Evolutionary conservation across 169 alveolate species (phyloP).

Genomic region (Cyclospora cayetanensis): DNA sequence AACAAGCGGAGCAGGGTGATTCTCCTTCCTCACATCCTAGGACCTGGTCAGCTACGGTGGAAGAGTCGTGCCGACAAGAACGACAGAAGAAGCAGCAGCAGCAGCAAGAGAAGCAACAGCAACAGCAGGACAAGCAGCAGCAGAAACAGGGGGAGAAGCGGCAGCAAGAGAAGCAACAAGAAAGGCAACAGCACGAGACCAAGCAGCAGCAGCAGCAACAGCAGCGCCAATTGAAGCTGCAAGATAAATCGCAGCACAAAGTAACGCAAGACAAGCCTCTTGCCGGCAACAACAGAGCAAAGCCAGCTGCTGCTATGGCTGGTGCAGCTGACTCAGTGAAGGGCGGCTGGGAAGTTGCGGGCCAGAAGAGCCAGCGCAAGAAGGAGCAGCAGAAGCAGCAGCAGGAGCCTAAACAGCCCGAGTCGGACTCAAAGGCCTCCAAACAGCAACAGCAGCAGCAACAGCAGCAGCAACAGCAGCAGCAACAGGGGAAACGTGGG

Average conservation of each 20-base stretch:
- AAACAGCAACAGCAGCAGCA: conserved; percentile 14
- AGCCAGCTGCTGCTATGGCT: conserved; percentile 35
- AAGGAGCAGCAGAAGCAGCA: conserved; percentile 52
- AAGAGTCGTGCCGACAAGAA: conserved; percentile 31
- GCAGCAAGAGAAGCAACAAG: not conserved
- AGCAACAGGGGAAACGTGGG: conserved; percentile 31
- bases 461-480: conserved; percentile 7
- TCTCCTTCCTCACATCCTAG: conserved; percentile 6
- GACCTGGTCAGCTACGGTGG: conserved; percentile 33
- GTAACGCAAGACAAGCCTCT: not conserved
- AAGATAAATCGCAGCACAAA: not conserved
- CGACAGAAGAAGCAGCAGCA: conserved; percentile 23
- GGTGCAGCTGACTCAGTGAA: conserved; percentile 33
- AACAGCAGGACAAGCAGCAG: not conserved
- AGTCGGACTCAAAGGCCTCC: conserved; percentile 14
- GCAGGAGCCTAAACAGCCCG: conserved; percentile 24
- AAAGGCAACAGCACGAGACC: not conserved
- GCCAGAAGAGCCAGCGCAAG: conserved; percentile 45
- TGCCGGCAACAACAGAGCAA: not conserved
- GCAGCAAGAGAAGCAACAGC: conserved; percentile 9
- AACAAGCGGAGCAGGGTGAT: no score
- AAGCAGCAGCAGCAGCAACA: not conserved
- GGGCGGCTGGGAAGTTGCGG: conserved; percentile 47
- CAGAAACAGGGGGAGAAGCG: not conserved
- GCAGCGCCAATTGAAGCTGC: not conserved